Evolutionary conservation across 2,329 filamentous ascomycete species (phyloP).

Genomic region (Purpureocillium takamizusanense): DNA sequence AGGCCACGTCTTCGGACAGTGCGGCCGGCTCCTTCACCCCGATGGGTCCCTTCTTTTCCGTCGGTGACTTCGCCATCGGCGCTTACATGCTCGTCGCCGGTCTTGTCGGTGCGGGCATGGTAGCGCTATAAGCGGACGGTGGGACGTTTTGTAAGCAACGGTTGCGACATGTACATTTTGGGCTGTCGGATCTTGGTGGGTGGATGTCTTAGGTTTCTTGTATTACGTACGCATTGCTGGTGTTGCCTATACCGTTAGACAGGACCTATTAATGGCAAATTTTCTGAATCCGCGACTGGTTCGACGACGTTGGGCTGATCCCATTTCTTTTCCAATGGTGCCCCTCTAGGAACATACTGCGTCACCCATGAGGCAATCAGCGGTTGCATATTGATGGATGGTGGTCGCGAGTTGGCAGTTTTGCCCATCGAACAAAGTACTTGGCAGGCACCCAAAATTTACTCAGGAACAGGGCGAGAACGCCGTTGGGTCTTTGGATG

Average conservation of each 20-base stretch:
- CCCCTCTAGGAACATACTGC: no score
- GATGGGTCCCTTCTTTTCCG: constrained; percentile 28
- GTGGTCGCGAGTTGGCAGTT: no score
- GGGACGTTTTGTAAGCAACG: constrained; percentile 5
- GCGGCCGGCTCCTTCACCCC: constrained; percentile 27
- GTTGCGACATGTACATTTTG: constrained; percentile 6
- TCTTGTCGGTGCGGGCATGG: constrained; percentile 42
- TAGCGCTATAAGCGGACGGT: constrained; percentile 35
- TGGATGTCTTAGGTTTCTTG: constrained; percentile 4
- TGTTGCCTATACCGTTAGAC: constrained; percentile 14
- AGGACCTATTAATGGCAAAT: constrained; percentile 13
- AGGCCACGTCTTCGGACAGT: constrained; percentile 16
- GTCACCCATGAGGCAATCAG: no score
- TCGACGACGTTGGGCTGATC: no score
- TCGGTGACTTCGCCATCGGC: constrained; percentile 39
- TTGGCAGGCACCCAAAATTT: no score
- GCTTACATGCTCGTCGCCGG: constrained; percentile 44
- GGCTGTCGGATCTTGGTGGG: constrained; percentile 1
- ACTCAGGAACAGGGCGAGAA: no score
- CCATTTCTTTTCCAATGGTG: no score
- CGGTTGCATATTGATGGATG: no score
- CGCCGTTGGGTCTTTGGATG: no score
- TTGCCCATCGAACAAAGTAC: no score
- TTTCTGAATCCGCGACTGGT: constrained; percentile 6
- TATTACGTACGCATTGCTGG: constrained; percentile 15